phyloP scores from a whole-genome alignment of 768 basidiomycete species.

The Leucocoprinus leucothites region DNA sequence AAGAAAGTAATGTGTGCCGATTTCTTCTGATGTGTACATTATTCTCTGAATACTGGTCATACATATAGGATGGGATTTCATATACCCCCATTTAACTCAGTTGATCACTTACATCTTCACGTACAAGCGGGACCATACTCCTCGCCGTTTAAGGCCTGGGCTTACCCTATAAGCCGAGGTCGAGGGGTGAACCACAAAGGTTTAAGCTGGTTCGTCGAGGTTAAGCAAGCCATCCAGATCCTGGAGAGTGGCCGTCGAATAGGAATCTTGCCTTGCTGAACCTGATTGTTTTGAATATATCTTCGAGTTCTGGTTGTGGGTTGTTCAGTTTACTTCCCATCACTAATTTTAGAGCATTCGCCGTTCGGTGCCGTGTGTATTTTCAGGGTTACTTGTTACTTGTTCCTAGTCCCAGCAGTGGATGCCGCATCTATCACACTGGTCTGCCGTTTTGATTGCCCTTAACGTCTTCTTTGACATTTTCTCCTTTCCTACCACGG shows the following conservation, averaged over 20 bases:
- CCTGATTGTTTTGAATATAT: background rate
- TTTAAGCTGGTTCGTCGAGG: constrained; percentile 69
- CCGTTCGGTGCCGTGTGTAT: background rate
- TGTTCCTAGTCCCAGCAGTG: background rate
- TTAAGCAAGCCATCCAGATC: constrained; percentile 57
- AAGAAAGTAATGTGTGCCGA: constrained; percentile 37
- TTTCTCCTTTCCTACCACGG: too few relatives aligned
- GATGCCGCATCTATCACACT: background rate
- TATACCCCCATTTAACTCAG: constrained; percentile 73
- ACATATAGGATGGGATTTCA: constrained; percentile 70
- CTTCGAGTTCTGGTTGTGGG: background rate
- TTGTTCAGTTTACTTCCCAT: background rate
- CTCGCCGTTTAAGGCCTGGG: constrained; percentile 30
- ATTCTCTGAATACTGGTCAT: background rate
- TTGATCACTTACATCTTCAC: constrained; percentile 75
- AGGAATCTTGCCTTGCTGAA: constrained; percentile 45
- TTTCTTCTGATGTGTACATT: background rate
- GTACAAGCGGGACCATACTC: constrained; percentile 67
- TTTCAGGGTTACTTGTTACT: background rate
- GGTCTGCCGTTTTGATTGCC: background rate
- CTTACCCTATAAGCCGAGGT: constrained; percentile 48
- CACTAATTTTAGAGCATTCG: background rate
- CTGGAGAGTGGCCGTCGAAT: constrained; percentile 52
- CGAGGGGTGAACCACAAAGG: constrained; percentile 51
- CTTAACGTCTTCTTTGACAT: background rate